These are phyloP conservation scores for Fusarium piperis DNA, from an alignment of 2,329 filamentous ascomycete species.

Conservation along the genomic window DNA sequence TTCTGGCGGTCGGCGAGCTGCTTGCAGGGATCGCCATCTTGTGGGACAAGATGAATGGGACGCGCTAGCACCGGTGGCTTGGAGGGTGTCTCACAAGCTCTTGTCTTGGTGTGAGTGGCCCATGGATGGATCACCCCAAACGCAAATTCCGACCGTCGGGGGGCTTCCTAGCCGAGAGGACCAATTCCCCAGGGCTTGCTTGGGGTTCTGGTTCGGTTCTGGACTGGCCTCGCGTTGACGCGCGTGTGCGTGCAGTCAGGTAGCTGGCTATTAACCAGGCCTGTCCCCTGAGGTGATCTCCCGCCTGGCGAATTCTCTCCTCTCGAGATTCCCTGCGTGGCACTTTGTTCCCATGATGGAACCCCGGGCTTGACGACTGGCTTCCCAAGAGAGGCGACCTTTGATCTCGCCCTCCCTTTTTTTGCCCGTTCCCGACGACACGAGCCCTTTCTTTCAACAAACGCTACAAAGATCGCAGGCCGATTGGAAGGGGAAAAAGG, in stretches of 20 bases:
- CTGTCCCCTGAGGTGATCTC: slow-evolving; percentile 32
- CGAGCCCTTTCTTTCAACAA: neutral
- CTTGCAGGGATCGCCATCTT: slow-evolving; percentile 34
- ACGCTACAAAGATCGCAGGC: slow-evolving; percentile 3
- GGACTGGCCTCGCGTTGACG: neutral
- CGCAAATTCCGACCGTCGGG: slow-evolving; percentile 38
- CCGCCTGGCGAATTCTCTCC: slow-evolving; percentile 13
- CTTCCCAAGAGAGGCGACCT: neutral
- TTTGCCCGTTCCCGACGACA: neutral
- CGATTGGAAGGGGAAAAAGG: neutral
- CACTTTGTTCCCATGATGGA: slow-evolving; percentile 21
- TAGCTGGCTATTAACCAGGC: slow-evolving; percentile 39
- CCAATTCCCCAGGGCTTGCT: slow-evolving; percentile 7
- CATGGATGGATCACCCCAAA: slow-evolving; percentile 7
- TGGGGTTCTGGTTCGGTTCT: neutral
- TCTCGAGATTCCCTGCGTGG: slow-evolving; percentile 21
- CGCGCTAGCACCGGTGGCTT: slow-evolving; percentile 39
- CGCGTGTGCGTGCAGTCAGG: neutral
- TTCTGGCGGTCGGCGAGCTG: slow-evolving; percentile 21
- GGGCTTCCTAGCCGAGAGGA: slow-evolving; percentile 26
- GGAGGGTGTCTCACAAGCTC: slow-evolving; percentile 36
- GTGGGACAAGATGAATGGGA: slow-evolving; percentile 18
- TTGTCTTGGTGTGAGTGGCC: slow-evolving; percentile 10
- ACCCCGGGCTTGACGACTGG: slow-evolving; percentile 28
- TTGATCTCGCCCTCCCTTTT: neutral